Base-by-base conservation (phyloP, 1,284 basidiomycete genomes). In the Ceratobasidium sp. region DNA sequence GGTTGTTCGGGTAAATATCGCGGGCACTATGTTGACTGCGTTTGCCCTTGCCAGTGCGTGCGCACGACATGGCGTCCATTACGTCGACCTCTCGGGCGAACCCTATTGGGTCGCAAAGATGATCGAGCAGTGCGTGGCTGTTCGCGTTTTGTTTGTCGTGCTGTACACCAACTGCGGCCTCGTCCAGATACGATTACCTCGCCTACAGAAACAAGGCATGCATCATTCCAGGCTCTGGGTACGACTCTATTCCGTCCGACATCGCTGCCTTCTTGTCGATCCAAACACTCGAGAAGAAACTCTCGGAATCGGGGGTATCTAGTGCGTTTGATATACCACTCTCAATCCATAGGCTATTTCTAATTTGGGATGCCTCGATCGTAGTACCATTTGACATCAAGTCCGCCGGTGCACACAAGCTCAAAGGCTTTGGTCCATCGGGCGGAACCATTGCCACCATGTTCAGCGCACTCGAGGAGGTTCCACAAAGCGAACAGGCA, bases 231-330 rank as follows among this genome's bases (percentile, higher is more conserved):
- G 83, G 86, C 2, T 90, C 87, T 73, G 92, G 90, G 0, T 86
- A 91, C 75, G 92, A 93, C 79, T 90, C 89, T n/a, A 78, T 92
- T 14, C 91, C 92, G 1, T 87, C 88, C 12, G 92, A 93, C 78
- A 78, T 89, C 28, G 79, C 83, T 4, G 86, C 87, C 0, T 89
- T 86, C 79, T 81, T 91, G 61, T 82, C 86, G 14, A 85, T 84
- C 45, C 82, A 82, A 59, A 84, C 83, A 0, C 80, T 86, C 62
- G 84, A 86, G 76, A 76, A 23, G 76, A 77, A 12, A 72, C 78
- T 21, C 75, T 81, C 12, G 78, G 78, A 4, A 78, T 81, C 23
- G 81, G 80, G 67, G 2, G 1, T 36, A n/a, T 21, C 26, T 34
- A n/a, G 53, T 57, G 16, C 32, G 78, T 80, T 5, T 81, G 18